Conservation (phyloP, 495 filamentous ascomycete genomes). For the Alectoria sarmentosa region DNA sequence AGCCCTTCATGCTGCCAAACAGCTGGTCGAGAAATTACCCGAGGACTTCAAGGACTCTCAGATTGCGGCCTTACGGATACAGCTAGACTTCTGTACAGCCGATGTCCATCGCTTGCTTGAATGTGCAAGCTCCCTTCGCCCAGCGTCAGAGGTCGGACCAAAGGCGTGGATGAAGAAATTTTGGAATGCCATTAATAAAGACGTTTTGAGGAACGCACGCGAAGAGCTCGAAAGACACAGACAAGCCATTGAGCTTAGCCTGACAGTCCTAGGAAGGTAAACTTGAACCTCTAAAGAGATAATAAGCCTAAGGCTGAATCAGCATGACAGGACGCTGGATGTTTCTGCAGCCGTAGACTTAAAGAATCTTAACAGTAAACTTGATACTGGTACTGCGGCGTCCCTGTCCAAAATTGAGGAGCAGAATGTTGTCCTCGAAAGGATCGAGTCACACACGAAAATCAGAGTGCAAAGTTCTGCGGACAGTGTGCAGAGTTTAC, state of each 20-base stretch:
- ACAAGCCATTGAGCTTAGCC: conserved; percentile 5
- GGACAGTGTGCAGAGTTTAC: conserved; percentile 11
- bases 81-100: conserved; percentile 11
- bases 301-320: not conserved
- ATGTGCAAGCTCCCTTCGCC: conserved; percentile 7
- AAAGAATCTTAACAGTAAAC: not conserved
- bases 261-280: conserved; percentile 17
- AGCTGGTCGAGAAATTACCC: conserved; percentile 5
- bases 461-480: conserved; percentile 8
- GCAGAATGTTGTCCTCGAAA: conserved; percentile 6
- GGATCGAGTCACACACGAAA: conserved; percentile 10
- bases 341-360: conserved; percentile 1
- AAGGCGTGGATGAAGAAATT: conserved; percentile 18
- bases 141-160: not conserved
- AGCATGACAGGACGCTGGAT: conserved; percentile 9
- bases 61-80: conserved; percentile 4
- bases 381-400: conserved; percentile 6
- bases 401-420: conserved; percentile 10
- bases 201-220: conserved; percentile 7
- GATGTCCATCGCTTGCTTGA: conserved; percentile 12
- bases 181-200: conserved; percentile 10
- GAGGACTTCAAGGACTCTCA: not conserved
- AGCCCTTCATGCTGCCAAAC: conserved; percentile 11
- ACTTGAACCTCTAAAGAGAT: no score
- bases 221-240: conserved; percentile 12